Evolutionary conservation across 208 protist species (phyloP), one percentile per base, ranked within the genome.

Genomic region (Herpetomonas tarakana): DNA sequence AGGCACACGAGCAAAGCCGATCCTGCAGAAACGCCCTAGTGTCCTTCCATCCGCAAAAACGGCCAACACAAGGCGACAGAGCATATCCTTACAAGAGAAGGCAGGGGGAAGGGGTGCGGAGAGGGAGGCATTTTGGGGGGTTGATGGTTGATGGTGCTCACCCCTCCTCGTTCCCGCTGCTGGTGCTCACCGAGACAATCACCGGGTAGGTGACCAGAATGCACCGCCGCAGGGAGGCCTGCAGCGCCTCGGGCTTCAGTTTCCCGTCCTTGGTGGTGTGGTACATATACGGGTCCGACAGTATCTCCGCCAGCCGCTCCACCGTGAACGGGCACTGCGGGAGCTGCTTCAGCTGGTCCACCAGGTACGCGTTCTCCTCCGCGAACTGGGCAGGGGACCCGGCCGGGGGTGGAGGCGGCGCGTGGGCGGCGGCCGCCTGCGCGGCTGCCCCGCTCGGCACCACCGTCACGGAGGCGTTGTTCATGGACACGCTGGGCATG

Each of bases 341-440:
- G 52, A 86, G 69, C 61, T 78, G 69, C 58, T 66, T 53, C 46
- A 90, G 76, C 71, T 95, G 82, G 11, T 80, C 76, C 6, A 92
- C 0, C 7, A 95, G 62, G 57, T 95, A 95, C n/a, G 52, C 57
- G 61, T 83, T 93, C 57, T 95, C 86, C 70, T 92, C 78, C 21
- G 31, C 53, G 56, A 95, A 95, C 57, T 78, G 63, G 47, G 69
- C 70, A 0, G 63, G 58, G 16, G 76, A 79, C 47, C 76, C 71
- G 27, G 65, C 61, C 18, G 67, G 67, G 11, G 66, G 55, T 2
- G 67, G 38, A 0, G 52, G 71, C 3, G 31, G 24, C 24, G 25
- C 39, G 2, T 30, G 22, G 14, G 50, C 6, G 0, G 50, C 38
- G 0, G 31, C 38, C 1, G n/a, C 38, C 44, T 27, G 44, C 11